Evolutionary conservation across 345 rosid species (phyloP), one percentile per base, ranked within the genome.

Genomic region (Aquilaria yunnanensis): DNA sequence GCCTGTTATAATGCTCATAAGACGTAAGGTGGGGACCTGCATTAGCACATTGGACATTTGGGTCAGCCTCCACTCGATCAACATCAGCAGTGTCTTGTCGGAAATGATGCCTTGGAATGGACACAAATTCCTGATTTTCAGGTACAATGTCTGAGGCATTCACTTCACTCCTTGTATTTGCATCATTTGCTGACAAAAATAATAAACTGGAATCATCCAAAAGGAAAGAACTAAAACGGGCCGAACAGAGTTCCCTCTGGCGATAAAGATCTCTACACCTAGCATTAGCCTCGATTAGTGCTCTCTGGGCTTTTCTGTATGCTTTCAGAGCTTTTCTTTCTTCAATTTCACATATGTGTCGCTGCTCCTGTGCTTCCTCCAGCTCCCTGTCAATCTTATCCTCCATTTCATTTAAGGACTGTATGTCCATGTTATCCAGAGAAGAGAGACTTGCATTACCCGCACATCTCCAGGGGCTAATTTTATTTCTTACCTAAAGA

Each of bases 281-380:
- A 52, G 79, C 80, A 78, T 86, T 94, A 74, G 99, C 97, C 81
- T 86, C 92, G 51, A 94, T 67, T 79, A 94, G 70, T 68, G 85
- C 88, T 70, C 87, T 90, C 70, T 88, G 99, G 12, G 97, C 89
- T 78, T 80, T 86, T 67, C 91, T 78, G 75, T 88, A 94, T 57
- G 86, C 86, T 78, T 80, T 90, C 57, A 90, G 90, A 55, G 97
- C 92, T 68, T 90, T 88, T 70, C 95, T 83, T 75, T 94, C 99
- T 76, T 94, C 99, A 83, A 85, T 77, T 83, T 94, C 97, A 77
- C 92, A 83, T 52, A 61, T 81, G 66, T 68, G 78, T 65, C 89
- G 74, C 58, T 70, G 71, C 59, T 88, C 85, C 59, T 94, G 97
- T 56, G 89, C 97, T 72, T 83, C 87, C 66, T 81, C 97, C 70